Evolutionary conservation across 225 moss, liverwort and hornwort genomes (phyloP).

Genomic region (Rhytidiadelphus loreus): DNA sequence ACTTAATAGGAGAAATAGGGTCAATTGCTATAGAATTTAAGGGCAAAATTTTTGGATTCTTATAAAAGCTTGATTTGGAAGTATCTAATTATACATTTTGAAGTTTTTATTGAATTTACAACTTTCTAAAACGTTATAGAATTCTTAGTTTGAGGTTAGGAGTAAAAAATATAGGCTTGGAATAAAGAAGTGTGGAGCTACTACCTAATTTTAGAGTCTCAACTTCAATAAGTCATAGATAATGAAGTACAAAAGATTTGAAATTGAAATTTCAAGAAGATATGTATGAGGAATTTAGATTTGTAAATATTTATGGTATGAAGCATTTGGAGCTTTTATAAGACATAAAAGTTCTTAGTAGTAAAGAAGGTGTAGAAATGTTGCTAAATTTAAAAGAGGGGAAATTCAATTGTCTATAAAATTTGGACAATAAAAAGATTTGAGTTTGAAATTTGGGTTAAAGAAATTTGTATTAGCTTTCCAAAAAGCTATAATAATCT

Average conservation of each 20-base stretch:
- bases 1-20: fast-evolving
- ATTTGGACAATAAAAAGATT: fast-evolving
- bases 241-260: fast-evolving
- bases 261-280: neutral
- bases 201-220: fast-evolving
- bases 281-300: neutral
- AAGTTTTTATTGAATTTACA: neutral
- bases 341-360: no score
- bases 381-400: fast-evolving
- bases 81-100: neutral
- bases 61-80: neutral
- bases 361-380: fast-evolving
- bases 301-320: fast-evolving
- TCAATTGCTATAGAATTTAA: neutral
- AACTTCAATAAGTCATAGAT: neutral
- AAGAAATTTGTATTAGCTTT: neutral
- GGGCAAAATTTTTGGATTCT: neutral
- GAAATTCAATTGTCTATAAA: neutral
- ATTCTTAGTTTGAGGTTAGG: no score
- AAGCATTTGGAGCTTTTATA: neutral
- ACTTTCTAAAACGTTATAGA: neutral
- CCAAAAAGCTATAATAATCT: fast-evolving
- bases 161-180: fast-evolving
- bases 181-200: fast-evolving
- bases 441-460: neutral